Conservation (phyloP, 2,329 filamentous ascomycete species). For the Sporothrix brunneoviolacea region DNA sequence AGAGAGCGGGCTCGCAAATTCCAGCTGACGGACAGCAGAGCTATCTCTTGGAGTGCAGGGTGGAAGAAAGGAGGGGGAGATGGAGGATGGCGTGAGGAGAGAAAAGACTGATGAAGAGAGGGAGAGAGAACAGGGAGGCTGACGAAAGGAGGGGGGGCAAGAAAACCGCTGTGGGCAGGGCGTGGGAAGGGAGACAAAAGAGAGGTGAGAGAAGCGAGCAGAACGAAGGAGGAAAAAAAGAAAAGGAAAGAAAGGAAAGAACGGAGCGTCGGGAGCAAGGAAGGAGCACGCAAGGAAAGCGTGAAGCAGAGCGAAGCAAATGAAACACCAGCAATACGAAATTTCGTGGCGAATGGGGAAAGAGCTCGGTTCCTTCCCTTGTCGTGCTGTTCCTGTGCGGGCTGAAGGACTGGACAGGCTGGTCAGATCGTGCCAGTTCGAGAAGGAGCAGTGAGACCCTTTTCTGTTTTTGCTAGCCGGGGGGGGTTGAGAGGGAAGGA, state of each 20-base stretch:
- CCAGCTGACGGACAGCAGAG: too few species aligned
- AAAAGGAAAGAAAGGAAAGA: not conserved
- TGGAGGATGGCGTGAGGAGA: not conserved
- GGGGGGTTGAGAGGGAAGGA: not conserved
- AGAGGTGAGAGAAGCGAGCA: not conserved
- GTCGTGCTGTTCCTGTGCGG: not conserved
- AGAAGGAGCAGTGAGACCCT: slow-evolving; percentile 7
- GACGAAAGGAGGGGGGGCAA: not conserved
- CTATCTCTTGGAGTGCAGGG: too few species aligned
- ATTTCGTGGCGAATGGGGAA: slow-evolving; percentile 9
- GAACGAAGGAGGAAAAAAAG: not conserved
- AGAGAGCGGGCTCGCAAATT: not conserved
- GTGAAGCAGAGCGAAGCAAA: not conserved
- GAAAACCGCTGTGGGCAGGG: not conserved
- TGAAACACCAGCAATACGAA: slow-evolving; percentile 3
- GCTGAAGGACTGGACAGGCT: slow-evolving; percentile 6
- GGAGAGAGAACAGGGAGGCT: not conserved
- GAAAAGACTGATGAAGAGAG: not conserved
- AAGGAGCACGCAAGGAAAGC: not conserved
- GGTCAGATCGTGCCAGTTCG: not conserved
- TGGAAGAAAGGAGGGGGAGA: not conserved
- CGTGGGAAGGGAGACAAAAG: not conserved
- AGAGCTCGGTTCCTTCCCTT: not conserved
- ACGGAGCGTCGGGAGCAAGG: not conserved
- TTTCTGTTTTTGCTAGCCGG: not conserved